These are phyloP conservation scores for Megacollybia marginata DNA, from an alignment of 768 basidiomycete species.

Conservation along the genomic window DNA sequence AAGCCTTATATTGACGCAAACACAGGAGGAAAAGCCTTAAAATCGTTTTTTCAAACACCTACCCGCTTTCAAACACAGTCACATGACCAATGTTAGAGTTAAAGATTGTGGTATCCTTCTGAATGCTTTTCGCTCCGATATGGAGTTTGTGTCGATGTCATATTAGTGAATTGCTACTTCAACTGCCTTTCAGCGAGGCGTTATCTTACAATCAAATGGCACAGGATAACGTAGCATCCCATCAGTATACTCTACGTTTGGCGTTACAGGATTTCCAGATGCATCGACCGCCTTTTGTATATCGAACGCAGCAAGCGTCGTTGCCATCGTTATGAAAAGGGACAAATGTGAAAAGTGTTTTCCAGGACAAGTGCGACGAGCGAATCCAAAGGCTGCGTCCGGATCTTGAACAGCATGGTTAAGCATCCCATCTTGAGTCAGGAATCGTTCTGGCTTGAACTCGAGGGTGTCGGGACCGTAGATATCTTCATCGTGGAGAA, in stretches of 20 bases:
- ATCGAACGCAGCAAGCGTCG: slow-evolving; percentile 4
- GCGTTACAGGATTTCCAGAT: neutral
- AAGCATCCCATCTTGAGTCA: slow-evolving; percentile 21
- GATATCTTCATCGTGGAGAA: slow-evolving; percentile 26
- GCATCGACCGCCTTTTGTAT: neutral
- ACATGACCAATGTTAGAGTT: too few relatives aligned
- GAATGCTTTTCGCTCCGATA: too few relatives aligned
- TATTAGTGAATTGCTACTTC: too few relatives aligned
- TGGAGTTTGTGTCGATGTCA: too few relatives aligned
- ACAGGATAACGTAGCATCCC: slow-evolving; percentile 2
- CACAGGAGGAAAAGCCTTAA: too few relatives aligned
- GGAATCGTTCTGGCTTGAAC: slow-evolving; percentile 32
- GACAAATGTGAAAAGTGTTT: slow-evolving; percentile 2
- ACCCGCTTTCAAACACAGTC: too few relatives aligned
- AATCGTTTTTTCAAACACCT: too few relatives aligned
- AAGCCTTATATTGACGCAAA: too few relatives aligned
- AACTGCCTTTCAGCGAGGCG: neutral
- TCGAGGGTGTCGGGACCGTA: slow-evolving; percentile 23
- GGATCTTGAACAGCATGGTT: slow-evolving; percentile 22
- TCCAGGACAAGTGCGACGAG: slow-evolving; percentile 17
- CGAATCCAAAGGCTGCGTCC: slow-evolving; percentile 26
- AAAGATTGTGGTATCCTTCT: too few relatives aligned
- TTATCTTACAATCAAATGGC: neutral
- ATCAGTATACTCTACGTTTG: neutral
- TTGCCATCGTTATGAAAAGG: slow-evolving; percentile 5